These are phyloP conservation scores for Stachybotrys chartarum DNA, from an alignment of 2,329 filamentous ascomycete species.

Conservation along the genomic window DNA sequence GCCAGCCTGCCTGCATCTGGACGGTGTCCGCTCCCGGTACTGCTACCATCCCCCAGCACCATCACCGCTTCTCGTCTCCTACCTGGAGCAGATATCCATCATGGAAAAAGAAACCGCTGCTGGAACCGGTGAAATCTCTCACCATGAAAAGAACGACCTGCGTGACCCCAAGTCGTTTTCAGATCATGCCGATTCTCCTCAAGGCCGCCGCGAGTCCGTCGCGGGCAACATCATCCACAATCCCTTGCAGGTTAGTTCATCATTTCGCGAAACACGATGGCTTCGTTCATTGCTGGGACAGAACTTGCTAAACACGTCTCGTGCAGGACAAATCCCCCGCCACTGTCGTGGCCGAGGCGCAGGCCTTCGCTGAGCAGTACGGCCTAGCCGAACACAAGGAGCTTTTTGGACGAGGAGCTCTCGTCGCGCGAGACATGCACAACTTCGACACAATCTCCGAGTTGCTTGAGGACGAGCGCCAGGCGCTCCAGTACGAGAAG, in stretches of 20 bases:
- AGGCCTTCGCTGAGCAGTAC: conserved; percentile 41
- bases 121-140: conserved; percentile 1
- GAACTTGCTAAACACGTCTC: not conserved
- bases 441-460: conserved; percentile 17
- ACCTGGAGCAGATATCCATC: not conserved
- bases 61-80: too few relatives aligned
- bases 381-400: conserved; percentile 40
- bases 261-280: not conserved
- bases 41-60: too few relatives aligned
- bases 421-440: conserved; percentile 24
- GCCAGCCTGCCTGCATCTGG: too few relatives aligned
- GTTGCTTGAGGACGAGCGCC: conserved; percentile 27
- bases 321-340: conserved; percentile 16
- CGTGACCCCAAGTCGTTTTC: not conserved
- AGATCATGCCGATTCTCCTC: not conserved
- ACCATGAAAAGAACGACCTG: conserved; percentile 6
- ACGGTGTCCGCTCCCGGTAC: too few relatives aligned
- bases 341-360: conserved; percentile 29
- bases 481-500: conserved; percentile 31
- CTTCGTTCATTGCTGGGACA: not conserved
- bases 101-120: conserved; percentile 4
- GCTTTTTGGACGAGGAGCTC: conserved; percentile 29
- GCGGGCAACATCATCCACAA: conserved; percentile 25
- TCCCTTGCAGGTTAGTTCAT: conserved; percentile 18
- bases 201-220: conserved; percentile 12